These are phyloP conservation scores for Ceratobasidium sp. DNA, from an alignment of 1,284 basidiomycete species.

Conservation along the genomic window DNA sequence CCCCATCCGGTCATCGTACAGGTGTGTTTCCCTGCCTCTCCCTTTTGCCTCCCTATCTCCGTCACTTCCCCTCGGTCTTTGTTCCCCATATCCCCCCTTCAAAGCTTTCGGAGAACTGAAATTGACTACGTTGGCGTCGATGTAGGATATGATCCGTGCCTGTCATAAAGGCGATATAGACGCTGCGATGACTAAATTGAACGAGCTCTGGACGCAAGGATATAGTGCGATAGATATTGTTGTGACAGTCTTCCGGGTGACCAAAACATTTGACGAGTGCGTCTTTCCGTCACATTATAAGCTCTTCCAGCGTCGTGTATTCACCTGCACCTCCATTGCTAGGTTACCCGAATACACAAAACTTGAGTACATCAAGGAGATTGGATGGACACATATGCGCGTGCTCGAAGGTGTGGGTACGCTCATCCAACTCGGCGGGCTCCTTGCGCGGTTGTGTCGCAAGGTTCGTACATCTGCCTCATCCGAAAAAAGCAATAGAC, in stretches of 20 bases:
- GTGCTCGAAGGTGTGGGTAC: slow-evolving; percentile 98
- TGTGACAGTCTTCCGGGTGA: slow-evolving; percentile 95
- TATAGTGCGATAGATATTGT: slow-evolving; percentile 99
- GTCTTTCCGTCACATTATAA: no score
- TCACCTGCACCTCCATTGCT: slow-evolving; percentile 18
- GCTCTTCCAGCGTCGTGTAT: slow-evolving; percentile 50
- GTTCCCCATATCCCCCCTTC: not conserved
- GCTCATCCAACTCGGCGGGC: slow-evolving; percentile 91
- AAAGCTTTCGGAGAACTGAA: no score
- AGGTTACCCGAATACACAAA: slow-evolving; percentile 93
- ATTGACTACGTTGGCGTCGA: not conserved
- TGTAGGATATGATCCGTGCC: slow-evolving; percentile 74
- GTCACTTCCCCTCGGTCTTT: not conserved
- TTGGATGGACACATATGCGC: slow-evolving; percentile 99
- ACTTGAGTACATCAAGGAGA: slow-evolving; percentile 98
- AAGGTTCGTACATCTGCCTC: slow-evolving; percentile 64
- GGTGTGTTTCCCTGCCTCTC: slow-evolving; percentile 16
- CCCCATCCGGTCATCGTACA: slow-evolving; percentile 95
- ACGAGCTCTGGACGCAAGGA: slow-evolving; percentile 93
- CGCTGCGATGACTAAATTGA: slow-evolving; percentile 84
- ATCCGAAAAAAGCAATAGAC: not conserved
- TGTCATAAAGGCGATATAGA: slow-evolving; percentile 91
- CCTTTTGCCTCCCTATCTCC: not conserved
- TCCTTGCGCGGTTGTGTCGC: slow-evolving; percentile 89
- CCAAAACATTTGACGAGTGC: slow-evolving; percentile 92